Evolutionary conservation across 2,329 filamentous ascomycete genomes (phyloP), one percentile per base, ranked within the genome.

Genomic region (Coniochaeta sp.): DNA sequence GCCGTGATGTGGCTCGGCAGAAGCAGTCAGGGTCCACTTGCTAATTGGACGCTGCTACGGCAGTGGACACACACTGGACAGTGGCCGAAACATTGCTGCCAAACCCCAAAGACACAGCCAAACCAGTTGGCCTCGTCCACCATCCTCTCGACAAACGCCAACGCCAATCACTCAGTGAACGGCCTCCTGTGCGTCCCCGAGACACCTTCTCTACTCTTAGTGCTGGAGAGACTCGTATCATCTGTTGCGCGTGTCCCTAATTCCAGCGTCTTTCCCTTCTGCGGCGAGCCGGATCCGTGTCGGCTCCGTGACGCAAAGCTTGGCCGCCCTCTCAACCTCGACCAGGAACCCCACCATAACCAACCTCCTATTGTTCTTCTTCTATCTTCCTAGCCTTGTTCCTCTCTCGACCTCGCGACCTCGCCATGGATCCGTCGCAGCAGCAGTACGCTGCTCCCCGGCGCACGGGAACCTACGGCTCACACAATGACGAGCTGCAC

Each of bases 401-500:
- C 16, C 43, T 26, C 43, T 47, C 43, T 47, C 43, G 3, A 52
- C 47, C 22, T 31, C 47, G 47, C 24, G 14, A 17, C 24, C n/a
- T 36, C 63, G 69, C 66, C 58, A 75, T 75, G 72, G 74, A 75
- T 66, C 74, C 74, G 65, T 66, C 67, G 65, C 69, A 70, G 62
- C 73, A 71, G 64, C 69, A 72, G 44, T 70, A 68, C 70, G 67
- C 75, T 65, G 71, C 72, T 62, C 72, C 72, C 56, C 71, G 76
- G 66, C 74, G 75, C 65, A 67, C 73, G 58, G 72, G 70, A 59
- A 73, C 71, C 57, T 77, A 76, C 68, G 69, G 70, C 63, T 72
- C 73, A 16, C 72, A 74, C 67, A 77, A 78, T 67, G 80, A 83
- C 70, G 81, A 84, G 72, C 76, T 83, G 68, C 81, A 84, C 74